Base-by-base conservation (phyloP, 257 asterid genomes). In the Plantago ovata region DNA sequence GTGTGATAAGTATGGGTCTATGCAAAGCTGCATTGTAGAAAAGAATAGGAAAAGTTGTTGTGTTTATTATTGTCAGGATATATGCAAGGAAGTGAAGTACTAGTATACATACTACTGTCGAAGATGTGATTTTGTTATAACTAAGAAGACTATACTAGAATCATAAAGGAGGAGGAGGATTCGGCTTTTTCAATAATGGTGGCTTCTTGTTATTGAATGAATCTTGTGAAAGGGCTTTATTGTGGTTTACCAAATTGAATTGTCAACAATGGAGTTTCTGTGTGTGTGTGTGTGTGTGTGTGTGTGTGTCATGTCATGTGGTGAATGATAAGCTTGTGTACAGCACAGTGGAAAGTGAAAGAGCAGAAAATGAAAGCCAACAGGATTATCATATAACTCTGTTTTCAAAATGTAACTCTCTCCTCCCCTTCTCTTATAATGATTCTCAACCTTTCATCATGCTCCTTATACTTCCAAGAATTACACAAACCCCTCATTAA, bases 171-270 rank as follows among this genome's bases (percentile, higher is more conserved):
- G n/a, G n/a, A n/a, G 77, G 56, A 60, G 72, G 67, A 44, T 40
- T 59, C 33, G 69, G 49, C 57, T 51, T 50, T 64, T 54, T 59
- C 21, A 10, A 10, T 51, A 68, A 57, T 45, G 73, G 76, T 69
- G 69, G 68, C 40, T 22, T 58, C n/a, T n/a, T n/a, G n/a, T 75
- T 18, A 9, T 21, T 9, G 12, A n/a, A 46, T 67, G 79, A 75
- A 75, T 79, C 81, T 64, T 60, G 74, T 72, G 81, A 5, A 75
- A 73, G 72, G 75, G 75, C 69, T 75, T 79, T 69, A 69, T 65
- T 71, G 78, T 74, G 77, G 80, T 74, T 74, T 74, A 65, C 69
- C 70, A 63, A 75, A 63, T 69, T 53, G 36, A 28, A 28, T 49
- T 56, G 73, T 62, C 72, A 71, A 28, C 58, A 16, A 38, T 10